Percentiles rank a stretch among this genome's conserved stretches.
Conservation (phyloP, 2,329 filamentous ascomycete genomes). For the Tolypocladium pustulatum region DNA sequence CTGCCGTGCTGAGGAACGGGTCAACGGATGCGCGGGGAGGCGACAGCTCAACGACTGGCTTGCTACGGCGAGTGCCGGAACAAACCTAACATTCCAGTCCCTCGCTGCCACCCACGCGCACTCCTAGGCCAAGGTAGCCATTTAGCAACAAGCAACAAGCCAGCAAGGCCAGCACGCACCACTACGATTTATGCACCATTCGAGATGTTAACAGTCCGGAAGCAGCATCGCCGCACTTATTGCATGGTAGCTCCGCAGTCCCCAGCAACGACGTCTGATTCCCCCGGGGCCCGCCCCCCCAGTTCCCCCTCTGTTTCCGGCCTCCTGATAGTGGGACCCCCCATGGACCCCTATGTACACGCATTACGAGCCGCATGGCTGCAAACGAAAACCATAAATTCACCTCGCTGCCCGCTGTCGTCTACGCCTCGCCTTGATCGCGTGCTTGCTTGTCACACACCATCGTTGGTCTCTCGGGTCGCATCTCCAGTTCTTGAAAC, state of each 20-base stretch:
- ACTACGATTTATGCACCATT: not conserved
- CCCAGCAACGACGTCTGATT: not conserved
- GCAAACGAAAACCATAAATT: constrained; percentile 3
- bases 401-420: not conserved
- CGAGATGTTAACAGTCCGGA: not conserved
- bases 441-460: not conserved
- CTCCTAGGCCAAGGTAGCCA: not conserved
- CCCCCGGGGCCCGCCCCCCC: not conserved
- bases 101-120: not conserved
- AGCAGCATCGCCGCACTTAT: not conserved
- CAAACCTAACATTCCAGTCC: not conserved
- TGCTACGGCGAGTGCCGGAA: not conserved
- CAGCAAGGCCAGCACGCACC: not conserved
- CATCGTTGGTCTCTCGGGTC: not conserved
- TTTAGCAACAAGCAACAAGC: not conserved
- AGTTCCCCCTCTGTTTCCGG: not conserved
- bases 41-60: too few species aligned
- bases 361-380: not conserved
- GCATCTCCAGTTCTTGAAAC: not conserved
- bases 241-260: not conserved
- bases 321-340: not conserved
- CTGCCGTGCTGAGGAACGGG: not conserved
- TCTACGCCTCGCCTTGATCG: not conserved
- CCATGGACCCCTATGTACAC: not conserved
- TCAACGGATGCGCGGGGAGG: not conserved